Conservation (phyloP, 2,329 filamentous ascomycete species). For the Uncinocarpus reesii region DNA sequence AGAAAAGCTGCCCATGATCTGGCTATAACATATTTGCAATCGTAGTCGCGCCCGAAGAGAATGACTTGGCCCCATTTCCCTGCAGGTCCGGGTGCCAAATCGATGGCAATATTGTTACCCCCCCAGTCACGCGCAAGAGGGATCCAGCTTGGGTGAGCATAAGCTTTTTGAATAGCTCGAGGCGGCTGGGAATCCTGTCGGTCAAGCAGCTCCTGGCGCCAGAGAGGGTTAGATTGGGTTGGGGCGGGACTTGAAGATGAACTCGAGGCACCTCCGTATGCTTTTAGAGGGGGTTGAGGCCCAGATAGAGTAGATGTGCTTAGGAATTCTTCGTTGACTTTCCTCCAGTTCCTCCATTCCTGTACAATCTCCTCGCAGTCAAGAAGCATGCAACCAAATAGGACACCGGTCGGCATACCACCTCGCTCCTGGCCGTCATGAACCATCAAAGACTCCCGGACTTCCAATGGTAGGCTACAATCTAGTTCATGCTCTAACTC, state of each 20-base stretch:
- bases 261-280: conserved; percentile 58
- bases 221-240: conserved; percentile 52
- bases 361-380: conserved; percentile 98
- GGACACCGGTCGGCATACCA: conserved; percentile 77
- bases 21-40: conserved; percentile 94
- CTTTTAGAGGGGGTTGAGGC: conserved; percentile 58
- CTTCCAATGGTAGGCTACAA: conserved; percentile 82
- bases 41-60: conserved; percentile 92
- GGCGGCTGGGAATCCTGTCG: conserved; percentile 82
- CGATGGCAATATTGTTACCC: conserved; percentile 91
- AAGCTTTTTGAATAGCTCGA: conserved; percentile 79
- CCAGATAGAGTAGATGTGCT: conserved; percentile 44
- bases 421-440: conserved; percentile 98
- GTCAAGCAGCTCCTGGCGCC: conserved; percentile 74
- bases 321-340: conserved; percentile 83
- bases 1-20: conserved; percentile 85
- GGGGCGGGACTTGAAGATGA: conserved; percentile 51
- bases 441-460: conserved; percentile 78
- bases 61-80: conserved; percentile 96
- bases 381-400: conserved; percentile 89
- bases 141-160: conserved; percentile 91
- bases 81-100: conserved; percentile 77
- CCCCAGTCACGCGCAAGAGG: conserved; percentile 95
- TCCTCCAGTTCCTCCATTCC: conserved; percentile 94
- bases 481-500: conserved; percentile 94